Evolutionary conservation across 1,139 yeast genomes (phyloP).

Genomic region (Geotrichum citri-aurantii): DNA sequence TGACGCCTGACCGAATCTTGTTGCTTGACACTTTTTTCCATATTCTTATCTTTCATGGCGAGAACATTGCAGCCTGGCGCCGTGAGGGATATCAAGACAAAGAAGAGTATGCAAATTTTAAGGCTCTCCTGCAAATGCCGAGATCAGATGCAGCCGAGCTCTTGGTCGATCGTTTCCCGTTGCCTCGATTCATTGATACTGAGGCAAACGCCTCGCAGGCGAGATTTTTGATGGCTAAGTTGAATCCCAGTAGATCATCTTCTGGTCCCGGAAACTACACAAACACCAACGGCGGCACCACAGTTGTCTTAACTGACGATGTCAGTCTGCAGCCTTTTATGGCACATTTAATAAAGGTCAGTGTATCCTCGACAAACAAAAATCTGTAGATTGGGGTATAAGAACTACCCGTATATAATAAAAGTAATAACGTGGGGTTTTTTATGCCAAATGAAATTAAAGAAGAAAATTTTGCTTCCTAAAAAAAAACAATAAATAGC

Average conservation of each 20-base stretch:
- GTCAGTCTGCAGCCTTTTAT: constrained; percentile 87
- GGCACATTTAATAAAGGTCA: constrained; percentile 76
- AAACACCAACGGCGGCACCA: constrained; percentile 42
- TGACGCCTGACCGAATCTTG: constrained; percentile 55
- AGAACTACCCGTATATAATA: not conserved
- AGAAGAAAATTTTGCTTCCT: no score
- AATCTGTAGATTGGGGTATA: not conserved
- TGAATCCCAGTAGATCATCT: constrained; percentile 54
- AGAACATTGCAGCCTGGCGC: constrained; percentile 65
- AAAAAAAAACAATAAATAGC: no score
- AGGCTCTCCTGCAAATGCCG: constrained; percentile 58
- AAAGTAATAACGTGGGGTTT: not conserved
- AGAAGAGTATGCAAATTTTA: constrained; percentile 59
- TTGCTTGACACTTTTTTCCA: constrained; percentile 72
- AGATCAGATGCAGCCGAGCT: constrained; percentile 63
- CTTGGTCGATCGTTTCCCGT: constrained; percentile 64
- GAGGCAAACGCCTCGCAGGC: constrained; percentile 79
- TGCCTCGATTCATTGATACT: constrained; percentile 67
- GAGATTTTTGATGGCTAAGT: constrained; percentile 64
- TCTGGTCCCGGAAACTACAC: constrained; percentile 40
- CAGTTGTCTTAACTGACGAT: constrained; percentile 92
- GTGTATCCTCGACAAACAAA: constrained; percentile 15
- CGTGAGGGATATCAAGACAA: constrained; percentile 59
- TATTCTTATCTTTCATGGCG: constrained; percentile 63
- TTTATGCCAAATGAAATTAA: no score